These are phyloP conservation scores for Dendryphion nanum DNA, from an alignment of 2,329 filamentous ascomycete species.

Conservation along the genomic window DNA sequence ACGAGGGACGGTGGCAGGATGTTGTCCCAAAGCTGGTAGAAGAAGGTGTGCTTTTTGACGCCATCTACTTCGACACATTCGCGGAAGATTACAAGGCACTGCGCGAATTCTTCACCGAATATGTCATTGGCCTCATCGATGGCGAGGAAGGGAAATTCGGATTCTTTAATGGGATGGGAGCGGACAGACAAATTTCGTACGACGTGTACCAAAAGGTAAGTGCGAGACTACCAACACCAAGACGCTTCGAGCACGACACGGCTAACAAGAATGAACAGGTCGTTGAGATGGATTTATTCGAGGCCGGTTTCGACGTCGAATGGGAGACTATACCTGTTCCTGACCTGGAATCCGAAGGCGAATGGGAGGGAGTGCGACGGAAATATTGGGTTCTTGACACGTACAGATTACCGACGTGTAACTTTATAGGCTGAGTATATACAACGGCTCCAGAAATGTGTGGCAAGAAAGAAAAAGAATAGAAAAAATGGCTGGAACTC, in stretches of 20 bases:
- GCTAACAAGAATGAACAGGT: too few relatives aligned
- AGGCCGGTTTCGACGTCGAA: constrained; percentile 85
- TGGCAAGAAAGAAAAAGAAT: neutral
- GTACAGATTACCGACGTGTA: constrained; percentile 73
- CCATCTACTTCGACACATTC: constrained; percentile 94
- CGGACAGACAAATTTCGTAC: constrained; percentile 86
- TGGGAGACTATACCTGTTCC: constrained; percentile 79
- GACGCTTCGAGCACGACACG: neutral
- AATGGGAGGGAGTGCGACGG: constrained; percentile 86
- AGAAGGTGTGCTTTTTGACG: constrained; percentile 45
- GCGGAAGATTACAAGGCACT: constrained; percentile 89
- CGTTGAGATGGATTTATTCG: constrained; percentile 86
- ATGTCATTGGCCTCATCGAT: constrained; percentile 76
- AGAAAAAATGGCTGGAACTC: neutral
- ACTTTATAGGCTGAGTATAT: constrained; percentile 62
- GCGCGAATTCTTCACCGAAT: constrained; percentile 82
- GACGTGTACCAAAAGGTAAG: constrained; percentile 88
- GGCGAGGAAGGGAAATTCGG: constrained; percentile 55
- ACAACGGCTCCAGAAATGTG: neutral
- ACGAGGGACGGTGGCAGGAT: constrained; percentile 52
- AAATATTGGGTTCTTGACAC: constrained; percentile 86
- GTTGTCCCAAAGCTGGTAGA: constrained; percentile 46
- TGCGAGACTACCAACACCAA: too few relatives aligned
- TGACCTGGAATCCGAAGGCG: constrained; percentile 65
- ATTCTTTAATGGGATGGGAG: constrained; percentile 76